phyloP scores from a whole-genome alignment of 2,329 filamentous ascomycete genomes.

The Phoma sp. region DNA sequence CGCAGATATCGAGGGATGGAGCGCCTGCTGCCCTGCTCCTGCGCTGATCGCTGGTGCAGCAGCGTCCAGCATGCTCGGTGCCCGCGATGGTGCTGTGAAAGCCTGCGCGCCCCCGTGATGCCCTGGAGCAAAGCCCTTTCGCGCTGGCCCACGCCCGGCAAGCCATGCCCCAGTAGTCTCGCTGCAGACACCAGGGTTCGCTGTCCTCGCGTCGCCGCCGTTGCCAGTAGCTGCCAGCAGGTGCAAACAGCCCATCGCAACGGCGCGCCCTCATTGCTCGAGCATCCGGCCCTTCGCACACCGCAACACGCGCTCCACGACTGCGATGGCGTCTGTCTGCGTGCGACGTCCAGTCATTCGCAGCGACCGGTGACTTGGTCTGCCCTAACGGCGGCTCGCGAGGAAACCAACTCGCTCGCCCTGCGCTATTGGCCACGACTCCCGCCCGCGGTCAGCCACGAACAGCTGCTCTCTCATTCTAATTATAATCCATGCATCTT shows the following conservation, averaged over 20 bases:
- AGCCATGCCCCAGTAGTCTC: no score
- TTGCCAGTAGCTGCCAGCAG: conserved; percentile 14
- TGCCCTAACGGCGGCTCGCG: conserved; percentile 30
- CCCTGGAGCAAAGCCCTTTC: neutral
- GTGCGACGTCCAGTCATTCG: conserved; percentile 31
- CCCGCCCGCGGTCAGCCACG: conserved; percentile 28
- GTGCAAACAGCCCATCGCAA: conserved; percentile 19
- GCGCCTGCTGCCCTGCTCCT: conserved; percentile 28
- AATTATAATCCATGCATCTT: conserved; percentile 26
- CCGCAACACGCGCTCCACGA: conserved; percentile 33
- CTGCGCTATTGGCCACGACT: conserved; percentile 19
- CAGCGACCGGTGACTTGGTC: conserved; percentile 18
- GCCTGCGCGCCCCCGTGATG: neutral
- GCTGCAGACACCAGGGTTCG: conserved; percentile 12
- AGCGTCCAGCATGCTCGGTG: neutral
- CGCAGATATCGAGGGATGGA: conserved; percentile 22
- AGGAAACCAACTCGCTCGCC: neutral
- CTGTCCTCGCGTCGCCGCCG: conserved; percentile 1
- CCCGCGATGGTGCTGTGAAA: neutral
- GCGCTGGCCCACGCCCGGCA: neutral
- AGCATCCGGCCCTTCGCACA: conserved; percentile 27
- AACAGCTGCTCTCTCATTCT: conserved; percentile 27
- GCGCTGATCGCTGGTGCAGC: conserved; percentile 18
- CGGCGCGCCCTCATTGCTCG: conserved; percentile 35
- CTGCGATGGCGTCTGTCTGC: conserved; percentile 35